Base-by-base conservation (phyloP, 305 asterid species). In the Vinca major region DNA sequence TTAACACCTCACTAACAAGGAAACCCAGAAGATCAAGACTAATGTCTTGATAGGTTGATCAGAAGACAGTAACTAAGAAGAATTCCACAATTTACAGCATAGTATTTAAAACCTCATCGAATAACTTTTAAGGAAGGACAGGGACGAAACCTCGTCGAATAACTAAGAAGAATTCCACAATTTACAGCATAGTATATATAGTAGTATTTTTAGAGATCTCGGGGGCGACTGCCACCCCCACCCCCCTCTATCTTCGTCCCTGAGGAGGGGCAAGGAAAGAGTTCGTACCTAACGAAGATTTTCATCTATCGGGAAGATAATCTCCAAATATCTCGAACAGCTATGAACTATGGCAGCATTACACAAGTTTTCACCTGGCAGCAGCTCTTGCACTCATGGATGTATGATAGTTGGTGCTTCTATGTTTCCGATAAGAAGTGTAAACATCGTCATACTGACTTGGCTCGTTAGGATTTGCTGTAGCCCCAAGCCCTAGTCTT, bases 361-460 rank as follows among this genome's bases (percentile, higher is more conserved):
- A 14, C 36, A 58, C 13, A 6, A 39, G 65, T 61, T 61, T 40
- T 39, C 65, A 61, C 43, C 65, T 61, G 5, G 87, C 71, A 78
- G 87, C 74, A 73, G 91, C 86, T 84, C 95, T 83, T 58, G 86
- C 92, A 79, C 90, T 92, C 90, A 90, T 85, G 19, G 97, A 82
- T 7, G 92, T 62, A 78, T 92, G 98, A 66, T 90, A 92, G 74
- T 77, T 87, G 70, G 90, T 86, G 80, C 98, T 92, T 74, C 97
- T 90, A 61, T 90, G 90, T 65, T 92, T 92, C 82, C 96, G 77
- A 54, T 92, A 92, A 62, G 98, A 92, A n/a, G 89, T 80, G 80
- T 92, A 92, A 64, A 93, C 97, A 65, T 93, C 98, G 20, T 90
- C 98, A 26, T 93, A 93, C 67, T 93, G 98, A 69, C 88, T 93